Conservation (phyloP, 768 basidiomycete genomes). For the Strobilomyces dryophilus region DNA sequence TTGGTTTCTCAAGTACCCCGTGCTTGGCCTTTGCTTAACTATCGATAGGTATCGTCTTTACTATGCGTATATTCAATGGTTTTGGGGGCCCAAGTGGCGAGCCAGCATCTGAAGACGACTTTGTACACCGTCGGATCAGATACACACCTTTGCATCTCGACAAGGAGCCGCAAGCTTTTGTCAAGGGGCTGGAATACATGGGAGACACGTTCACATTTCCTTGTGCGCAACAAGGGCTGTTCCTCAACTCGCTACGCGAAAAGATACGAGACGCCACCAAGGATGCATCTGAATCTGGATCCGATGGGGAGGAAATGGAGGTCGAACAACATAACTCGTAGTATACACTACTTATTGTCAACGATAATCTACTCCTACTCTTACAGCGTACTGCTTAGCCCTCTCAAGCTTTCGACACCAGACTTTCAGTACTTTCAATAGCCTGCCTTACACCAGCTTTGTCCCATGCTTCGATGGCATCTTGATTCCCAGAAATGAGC, state of each 20-base stretch:
- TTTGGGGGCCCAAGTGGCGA: conserved; percentile 29
- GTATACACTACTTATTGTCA: not conserved
- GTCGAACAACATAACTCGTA: conserved; percentile 20
- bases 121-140: conserved; percentile 35
- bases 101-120: conserved; percentile 32
- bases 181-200: conserved; percentile 59
- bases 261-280: conserved; percentile 39
- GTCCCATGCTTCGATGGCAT: conserved; percentile 48
- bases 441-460: conserved; percentile 42
- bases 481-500: conserved; percentile 37
- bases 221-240: conserved; percentile 60
- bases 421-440: not conserved
- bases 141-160: conserved; percentile 66
- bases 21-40: conserved; percentile 1
- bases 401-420: not conserved
- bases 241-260: conserved; percentile 59
- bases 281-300: conserved; percentile 20
- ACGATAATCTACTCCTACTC: conserved; percentile 8
- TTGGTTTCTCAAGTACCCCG: conserved; percentile 7
- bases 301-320: conserved; percentile 25
- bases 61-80: conserved; percentile 45
- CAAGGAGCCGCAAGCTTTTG: conserved; percentile 52
- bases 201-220: conserved; percentile 63
- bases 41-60: conserved; percentile 55
- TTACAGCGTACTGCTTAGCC: conserved; percentile 5